Percentiles rank a stretch among this genome's conserved stretches.
These are phyloP conservation scores for Periconia sp. DNA, from an alignment of 2,329 filamentous ascomycete genomes.

Conservation along the genomic window DNA sequence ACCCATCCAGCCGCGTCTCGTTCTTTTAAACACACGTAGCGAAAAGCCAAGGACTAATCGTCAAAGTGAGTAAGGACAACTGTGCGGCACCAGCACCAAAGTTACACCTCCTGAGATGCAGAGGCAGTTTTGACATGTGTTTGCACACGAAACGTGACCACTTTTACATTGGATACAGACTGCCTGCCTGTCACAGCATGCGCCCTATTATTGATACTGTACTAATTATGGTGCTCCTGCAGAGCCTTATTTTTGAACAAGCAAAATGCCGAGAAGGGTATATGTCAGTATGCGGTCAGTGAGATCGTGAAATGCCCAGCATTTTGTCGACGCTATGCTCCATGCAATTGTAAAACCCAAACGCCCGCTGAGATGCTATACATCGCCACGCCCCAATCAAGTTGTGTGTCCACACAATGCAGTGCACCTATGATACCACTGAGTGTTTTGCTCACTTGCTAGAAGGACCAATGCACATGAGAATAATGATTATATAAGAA, in stretches of 20 bases:
- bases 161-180: no score
- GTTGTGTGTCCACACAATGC: conserved; percentile 1
- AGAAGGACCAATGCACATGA: not conserved
- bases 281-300: not conserved
- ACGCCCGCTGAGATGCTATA: not conserved
- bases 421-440: not conserved
- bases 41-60: no score
- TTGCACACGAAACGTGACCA: no score
- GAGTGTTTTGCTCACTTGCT: not conserved
- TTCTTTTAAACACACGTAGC: no score
- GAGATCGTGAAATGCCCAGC: not conserved
- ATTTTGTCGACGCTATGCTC: conserved; percentile 3
- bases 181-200: no score
- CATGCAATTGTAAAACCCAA: not conserved
- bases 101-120: no score
- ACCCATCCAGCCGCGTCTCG: no score
- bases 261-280: conserved; percentile 2
- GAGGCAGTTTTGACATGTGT: no score
- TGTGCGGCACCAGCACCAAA: no score
- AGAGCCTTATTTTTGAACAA: not conserved
- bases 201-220: not conserved
- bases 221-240: not conserved
- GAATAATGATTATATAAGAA: not conserved
- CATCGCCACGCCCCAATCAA: not conserved
- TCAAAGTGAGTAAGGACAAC: no score